phyloP scores from a whole-genome alignment of 345 rosid species.

The Trapa bicornis region DNA sequence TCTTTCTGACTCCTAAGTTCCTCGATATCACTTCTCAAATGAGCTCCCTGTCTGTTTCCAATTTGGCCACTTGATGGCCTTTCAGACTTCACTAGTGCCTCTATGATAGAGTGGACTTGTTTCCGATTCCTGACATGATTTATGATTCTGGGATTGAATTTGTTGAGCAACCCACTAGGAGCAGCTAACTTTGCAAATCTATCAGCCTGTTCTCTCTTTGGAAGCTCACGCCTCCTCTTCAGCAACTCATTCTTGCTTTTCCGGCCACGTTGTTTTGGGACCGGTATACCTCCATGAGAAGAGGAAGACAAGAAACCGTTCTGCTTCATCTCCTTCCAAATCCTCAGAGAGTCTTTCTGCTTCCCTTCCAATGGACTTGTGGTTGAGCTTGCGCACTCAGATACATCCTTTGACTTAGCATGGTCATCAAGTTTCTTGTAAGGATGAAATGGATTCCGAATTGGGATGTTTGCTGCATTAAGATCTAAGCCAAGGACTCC shows the following conservation, averaged over 20 bases:
- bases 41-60: conserved; percentile 18
- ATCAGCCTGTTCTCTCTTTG: conserved; percentile 66
- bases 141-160: conserved; percentile 83
- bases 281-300: conserved; percentile 48
- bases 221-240: conserved; percentile 58
- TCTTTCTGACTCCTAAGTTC: conserved; percentile 16
- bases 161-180: conserved; percentile 83
- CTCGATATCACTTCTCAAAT: conserved; percentile 22
- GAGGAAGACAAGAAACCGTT: conserved; percentile 65
- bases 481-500: conserved; percentile 37
- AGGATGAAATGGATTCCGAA: conserved; percentile 21
- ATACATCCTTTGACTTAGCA: conserved; percentile 27
- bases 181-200: conserved; percentile 73
- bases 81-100: conserved; percentile 59
- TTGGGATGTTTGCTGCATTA: conserved; percentile 38
- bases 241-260: conserved; percentile 40
- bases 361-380: conserved; percentile 29
- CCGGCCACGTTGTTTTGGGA: conserved; percentile 58
- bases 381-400: conserved; percentile 66
- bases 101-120: conserved; percentile 87
- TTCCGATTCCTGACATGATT: conserved; percentile 75
- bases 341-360: conserved; percentile 48
- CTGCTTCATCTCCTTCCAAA: conserved; percentile 85
- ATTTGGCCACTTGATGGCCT: conserved; percentile 18
- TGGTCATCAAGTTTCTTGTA: conserved; percentile 18